Evolutionary conservation across 1,139 yeast genomes (phyloP).

Genomic region (Kluyveromyces sp.): DNA sequence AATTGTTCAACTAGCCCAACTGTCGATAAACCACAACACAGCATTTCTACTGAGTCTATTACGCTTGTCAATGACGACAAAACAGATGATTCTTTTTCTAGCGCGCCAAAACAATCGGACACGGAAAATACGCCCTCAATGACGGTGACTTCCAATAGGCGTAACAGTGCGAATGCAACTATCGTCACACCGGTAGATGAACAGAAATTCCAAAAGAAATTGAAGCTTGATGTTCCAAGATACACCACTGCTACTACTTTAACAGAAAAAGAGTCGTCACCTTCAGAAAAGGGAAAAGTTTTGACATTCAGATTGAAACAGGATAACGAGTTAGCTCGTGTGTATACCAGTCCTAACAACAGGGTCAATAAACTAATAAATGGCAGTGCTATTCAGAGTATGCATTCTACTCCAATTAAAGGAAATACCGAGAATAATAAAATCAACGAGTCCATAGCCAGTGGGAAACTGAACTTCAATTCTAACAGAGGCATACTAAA

Average conservation of each 20-base stretch:
- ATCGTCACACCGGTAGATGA: neutral
- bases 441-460: neutral
- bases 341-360: slow-evolving; percentile 27
- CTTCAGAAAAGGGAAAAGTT: slow-evolving; percentile 26
- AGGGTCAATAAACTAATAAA: slow-evolving; percentile 28
- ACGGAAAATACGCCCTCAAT: neutral
- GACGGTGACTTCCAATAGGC: neutral
- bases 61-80: neutral
- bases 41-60: neutral
- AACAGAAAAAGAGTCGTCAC: slow-evolving; percentile 1
- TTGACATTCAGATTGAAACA: slow-evolving; percentile 26
- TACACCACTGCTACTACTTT: slow-evolving; percentile 1
- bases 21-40: neutral
- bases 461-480: neutral
- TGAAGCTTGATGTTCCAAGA: slow-evolving; percentile 2
- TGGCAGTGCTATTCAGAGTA: slow-evolving; percentile 9
- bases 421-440: neutral
- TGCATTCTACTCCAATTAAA: neutral
- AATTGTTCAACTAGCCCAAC: neutral
- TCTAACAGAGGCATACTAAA: slow-evolving; percentile 5
- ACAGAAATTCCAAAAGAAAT: slow-evolving; percentile 4
- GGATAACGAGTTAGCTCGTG: slow-evolving; percentile 26
- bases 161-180: neutral
- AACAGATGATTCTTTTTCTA: neutral
- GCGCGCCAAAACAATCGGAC: neutral